These are phyloP conservation scores for Fraxinus excelsior DNA, from an alignment of 257 asterid species.

Conservation along the genomic window DNA sequence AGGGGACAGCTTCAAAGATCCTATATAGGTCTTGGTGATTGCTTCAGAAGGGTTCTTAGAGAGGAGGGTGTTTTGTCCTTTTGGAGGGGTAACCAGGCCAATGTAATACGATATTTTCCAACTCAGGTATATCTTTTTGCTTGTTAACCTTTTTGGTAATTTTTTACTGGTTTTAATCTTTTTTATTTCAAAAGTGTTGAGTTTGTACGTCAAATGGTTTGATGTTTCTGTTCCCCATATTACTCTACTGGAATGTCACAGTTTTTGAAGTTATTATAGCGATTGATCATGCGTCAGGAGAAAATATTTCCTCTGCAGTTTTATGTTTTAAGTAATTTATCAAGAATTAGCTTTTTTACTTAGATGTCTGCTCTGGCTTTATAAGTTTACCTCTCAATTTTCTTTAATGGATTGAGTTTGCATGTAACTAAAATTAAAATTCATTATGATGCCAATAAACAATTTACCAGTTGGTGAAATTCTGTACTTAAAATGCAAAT, in stretches of 20 bases:
- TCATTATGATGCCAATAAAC: not conserved
- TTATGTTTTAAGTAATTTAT: not conserved
- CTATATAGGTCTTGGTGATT: constrained; percentile 63
- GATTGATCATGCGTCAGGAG: not conserved
- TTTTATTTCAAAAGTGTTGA: not conserved
- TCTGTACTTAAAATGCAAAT: not conserved
- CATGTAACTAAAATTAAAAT: not conserved
- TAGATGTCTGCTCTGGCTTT: constrained; percentile 4
- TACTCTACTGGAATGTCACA: not conserved
- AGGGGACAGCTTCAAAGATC: constrained; percentile 84
- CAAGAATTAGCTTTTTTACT: not conserved
- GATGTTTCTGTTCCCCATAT: not conserved
- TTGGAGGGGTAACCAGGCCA: constrained; percentile 99
- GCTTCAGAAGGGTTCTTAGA: constrained; percentile 67
- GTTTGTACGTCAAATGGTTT: not conserved
- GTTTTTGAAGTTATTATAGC: not conserved
- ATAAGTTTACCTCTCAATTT: not conserved
- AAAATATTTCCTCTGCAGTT: constrained; percentile 2
- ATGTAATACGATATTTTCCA: constrained; percentile 90
- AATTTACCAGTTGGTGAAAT: not conserved
- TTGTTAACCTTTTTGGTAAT: not conserved
- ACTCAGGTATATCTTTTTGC: constrained; percentile 64
- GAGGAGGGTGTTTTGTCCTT: constrained; percentile 80
- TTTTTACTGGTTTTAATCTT: not conserved
- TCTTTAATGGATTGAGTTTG: not conserved